Evolutionary conservation across 108 stramenopile species (phyloP).

Genomic region (Conticribra weissflogii): DNA sequence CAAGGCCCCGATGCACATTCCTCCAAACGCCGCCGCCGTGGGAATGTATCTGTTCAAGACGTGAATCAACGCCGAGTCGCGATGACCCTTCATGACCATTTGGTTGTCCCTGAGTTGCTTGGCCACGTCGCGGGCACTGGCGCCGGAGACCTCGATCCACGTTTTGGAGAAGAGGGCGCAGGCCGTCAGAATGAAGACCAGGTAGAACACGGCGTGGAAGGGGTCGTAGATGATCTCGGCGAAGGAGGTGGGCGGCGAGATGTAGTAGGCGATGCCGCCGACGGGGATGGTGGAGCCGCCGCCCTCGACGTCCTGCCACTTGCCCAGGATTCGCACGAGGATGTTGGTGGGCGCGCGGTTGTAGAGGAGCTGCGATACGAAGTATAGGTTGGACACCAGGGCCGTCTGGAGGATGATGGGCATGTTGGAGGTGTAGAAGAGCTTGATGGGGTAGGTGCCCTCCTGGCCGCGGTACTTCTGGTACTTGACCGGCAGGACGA

Average conservation of each 20-base stretch:
- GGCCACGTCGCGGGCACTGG: constrained; percentile 97
- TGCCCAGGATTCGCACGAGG: constrained; percentile 96
- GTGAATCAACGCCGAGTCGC: constrained; percentile 94
- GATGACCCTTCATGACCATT: constrained; percentile 99
- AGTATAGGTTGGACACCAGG: constrained; percentile 98
- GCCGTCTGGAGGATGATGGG: constrained; percentile 99
- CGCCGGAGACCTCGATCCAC: constrained; percentile 99
- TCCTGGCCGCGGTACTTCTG: constrained; percentile 97
- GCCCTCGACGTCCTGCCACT: constrained; percentile 97
- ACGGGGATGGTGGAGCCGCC: constrained; percentile 96
- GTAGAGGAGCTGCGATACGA: constrained; percentile 97
- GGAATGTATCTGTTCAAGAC: constrained; percentile 99
- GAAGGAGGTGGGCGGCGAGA: constrained; percentile 93
- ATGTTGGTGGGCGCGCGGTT: constrained; percentile 96
- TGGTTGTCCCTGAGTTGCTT: constrained; percentile 98
- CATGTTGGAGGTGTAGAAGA: constrained; percentile 99
- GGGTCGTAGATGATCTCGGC: constrained; percentile 97
- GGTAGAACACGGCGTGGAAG: constrained; percentile 98
- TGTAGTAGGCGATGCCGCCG: constrained; percentile 99
- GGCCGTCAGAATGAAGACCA: constrained; percentile 95
- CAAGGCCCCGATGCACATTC: constrained; percentile 99
- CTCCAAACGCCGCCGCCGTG: constrained; percentile 98
- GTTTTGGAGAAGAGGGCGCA: constrained; percentile 99
- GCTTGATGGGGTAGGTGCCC: constrained; percentile 96
- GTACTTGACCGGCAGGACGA: constrained; percentile 98